Evolutionary conservation across 768 basidiomycete species (phyloP), one percentile per base, ranked within the genome.

Genomic region (Boletus sp.): DNA sequence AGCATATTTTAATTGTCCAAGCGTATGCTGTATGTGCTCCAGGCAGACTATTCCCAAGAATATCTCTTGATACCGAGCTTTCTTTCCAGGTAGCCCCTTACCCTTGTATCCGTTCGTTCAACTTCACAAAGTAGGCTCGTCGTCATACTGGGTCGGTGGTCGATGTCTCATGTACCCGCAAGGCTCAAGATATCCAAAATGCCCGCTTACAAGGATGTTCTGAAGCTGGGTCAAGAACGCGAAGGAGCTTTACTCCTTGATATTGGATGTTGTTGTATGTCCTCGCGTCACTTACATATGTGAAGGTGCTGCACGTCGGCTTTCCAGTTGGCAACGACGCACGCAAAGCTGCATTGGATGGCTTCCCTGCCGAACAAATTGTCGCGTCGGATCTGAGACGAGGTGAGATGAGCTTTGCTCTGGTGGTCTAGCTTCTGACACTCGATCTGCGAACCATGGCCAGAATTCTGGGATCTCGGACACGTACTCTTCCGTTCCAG

Each of bases 381-480:
- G 47, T 81, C n/a, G 68, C 71, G 3, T 72, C 76, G 3, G 80
- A 81, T 57, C 47, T 79, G 20, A 59, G 64, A 17, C 63, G 63
- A 55, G 77, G 79, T 78, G 41, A 55, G 58, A 29, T 24, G 18
- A 4, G 7, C 32, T 45, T 54, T 20, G 6, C 14, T 37, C 7
- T 42, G 12, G 9, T 35, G 11, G 10, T 15, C 5, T 33, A 32
- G 47, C 8, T 47, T 29, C 39, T 54, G 32, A 60, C 15, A 18
- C 2, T 6, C 28, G 4, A 41, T 17, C 6, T 33, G 45, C 17
- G 33, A 11, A 54, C 18, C 20, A 29, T 40, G 47, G 32, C 17
- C 54, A 86, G 85, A 72, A 10, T 83, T 83, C 58, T 87, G 85
- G 85, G 75, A 82, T 5, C 73, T 80, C 5, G 86, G 86, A 1